A percentile compares a stretch with the other conserved stretches of the same genome.
Conservation (phyloP, 257 asterid genomes). For the Solanum chilense region DNA sequence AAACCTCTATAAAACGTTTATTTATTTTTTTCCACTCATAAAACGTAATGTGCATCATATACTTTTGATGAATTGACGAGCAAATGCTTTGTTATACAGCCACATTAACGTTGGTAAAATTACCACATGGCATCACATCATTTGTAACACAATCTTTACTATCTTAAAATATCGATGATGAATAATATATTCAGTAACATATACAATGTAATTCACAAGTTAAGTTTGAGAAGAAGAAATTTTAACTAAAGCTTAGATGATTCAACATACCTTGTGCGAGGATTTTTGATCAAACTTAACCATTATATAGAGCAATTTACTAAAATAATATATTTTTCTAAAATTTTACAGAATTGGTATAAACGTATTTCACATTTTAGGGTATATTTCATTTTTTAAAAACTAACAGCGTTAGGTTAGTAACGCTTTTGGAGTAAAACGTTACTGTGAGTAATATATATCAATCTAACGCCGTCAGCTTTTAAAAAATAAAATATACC, state of each 20-base stretch:
- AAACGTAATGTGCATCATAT: not conserved
- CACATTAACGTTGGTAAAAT: not conserved
- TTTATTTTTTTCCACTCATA: not conserved
- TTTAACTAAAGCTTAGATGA: accelerated
- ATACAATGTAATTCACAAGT: not conserved
- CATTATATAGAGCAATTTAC: no score
- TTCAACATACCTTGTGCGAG: not conserved
- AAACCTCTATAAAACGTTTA: not conserved
- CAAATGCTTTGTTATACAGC: not conserved
- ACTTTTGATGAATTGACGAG: not conserved
- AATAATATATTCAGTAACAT: not conserved
- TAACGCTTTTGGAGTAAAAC: no score
- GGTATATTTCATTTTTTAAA: no score
- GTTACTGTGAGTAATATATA: no score
- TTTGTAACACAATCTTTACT: no score
- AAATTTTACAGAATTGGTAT: no score
- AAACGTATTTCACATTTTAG: no score
- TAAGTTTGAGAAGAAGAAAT: not conserved
- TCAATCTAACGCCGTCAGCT: no score
- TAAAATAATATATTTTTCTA: no score
- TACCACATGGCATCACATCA: not conserved
- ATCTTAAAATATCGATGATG: not conserved
- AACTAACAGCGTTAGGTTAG: no score
- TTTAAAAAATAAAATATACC: no score
- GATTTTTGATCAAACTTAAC: accelerated